Conservation (phyloP, 352 stramenopile species). For the Sclerospora graminicola region DNA sequence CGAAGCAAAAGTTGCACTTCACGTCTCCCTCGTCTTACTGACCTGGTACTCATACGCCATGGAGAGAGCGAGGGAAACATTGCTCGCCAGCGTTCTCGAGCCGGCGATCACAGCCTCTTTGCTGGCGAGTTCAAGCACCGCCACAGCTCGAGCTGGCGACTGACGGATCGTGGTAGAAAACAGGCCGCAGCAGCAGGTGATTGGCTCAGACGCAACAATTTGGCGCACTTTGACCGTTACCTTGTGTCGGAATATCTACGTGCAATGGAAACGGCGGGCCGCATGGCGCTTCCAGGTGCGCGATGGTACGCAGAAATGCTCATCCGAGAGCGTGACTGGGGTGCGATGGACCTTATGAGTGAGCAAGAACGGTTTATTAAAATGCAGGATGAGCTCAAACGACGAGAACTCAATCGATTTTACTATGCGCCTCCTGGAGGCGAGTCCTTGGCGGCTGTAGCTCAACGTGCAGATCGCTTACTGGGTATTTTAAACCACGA, state of each 20-base stretch:
- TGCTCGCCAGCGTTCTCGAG: conserved; percentile 68
- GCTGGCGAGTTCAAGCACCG: conserved; percentile 82
- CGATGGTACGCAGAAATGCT: conserved; percentile 86
- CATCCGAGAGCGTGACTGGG: conserved; percentile 83
- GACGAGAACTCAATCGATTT: conserved; percentile 74
- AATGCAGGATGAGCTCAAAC: conserved; percentile 82
- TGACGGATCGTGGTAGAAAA: conserved; percentile 71
- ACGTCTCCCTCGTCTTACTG: conserved; percentile 45
- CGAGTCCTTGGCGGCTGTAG: conserved; percentile 73
- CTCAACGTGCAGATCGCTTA: conserved; percentile 71
- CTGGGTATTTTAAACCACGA: conserved; percentile 74
- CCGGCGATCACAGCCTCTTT: conserved; percentile 80
- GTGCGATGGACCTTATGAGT: conserved; percentile 86
- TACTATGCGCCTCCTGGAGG: conserved; percentile 80
- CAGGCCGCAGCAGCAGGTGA: conserved; percentile 68
- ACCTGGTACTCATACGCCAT: conserved; percentile 84
- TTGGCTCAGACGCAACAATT: conserved; percentile 71
- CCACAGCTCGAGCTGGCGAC: conserved; percentile 82
- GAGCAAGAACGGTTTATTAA: conserved; percentile 80
- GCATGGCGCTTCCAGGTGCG: conserved; percentile 57
- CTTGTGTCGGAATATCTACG: conserved; percentile 83
- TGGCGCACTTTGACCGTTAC: conserved; percentile 76
- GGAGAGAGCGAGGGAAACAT: conserved; percentile 86
- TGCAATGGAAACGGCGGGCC: conserved; percentile 77
- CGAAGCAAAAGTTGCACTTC: conserved; percentile 7